Percentiles rank a stretch among this genome's conserved stretches.
These are phyloP conservation scores for Barbarea vulgaris DNA, from an alignment of 345 rosid species.

Conservation along the genomic window DNA sequence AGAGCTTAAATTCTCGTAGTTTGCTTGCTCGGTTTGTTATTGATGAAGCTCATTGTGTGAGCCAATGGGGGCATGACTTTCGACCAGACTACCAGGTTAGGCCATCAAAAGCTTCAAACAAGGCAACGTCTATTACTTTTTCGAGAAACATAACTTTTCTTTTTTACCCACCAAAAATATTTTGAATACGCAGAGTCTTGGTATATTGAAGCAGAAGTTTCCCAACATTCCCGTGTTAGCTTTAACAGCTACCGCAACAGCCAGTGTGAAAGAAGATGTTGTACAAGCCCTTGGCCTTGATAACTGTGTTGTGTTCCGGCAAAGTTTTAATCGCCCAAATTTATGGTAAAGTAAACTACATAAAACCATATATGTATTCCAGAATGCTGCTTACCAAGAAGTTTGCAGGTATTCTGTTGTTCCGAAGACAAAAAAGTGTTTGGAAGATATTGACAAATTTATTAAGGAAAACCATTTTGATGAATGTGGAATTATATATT, in stretches of 20 bases:
- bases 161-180: conserved; percentile 27
- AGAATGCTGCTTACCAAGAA: conserved; percentile 41
- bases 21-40: conserved; percentile 94
- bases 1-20: conserved; percentile 70
- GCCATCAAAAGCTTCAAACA: conserved; percentile 24
- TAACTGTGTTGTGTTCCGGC: conserved; percentile 93
- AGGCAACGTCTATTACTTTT: conserved; percentile 15
- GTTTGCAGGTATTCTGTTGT: conserved; percentile 75
- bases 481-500: conserved; percentile 98
- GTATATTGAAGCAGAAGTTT: conserved; percentile 91
- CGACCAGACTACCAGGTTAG: conserved; percentile 99
- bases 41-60: conserved; percentile 99
- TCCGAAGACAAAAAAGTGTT: conserved; percentile 86
- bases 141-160: conserved; percentile 13
- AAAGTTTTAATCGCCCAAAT: conserved; percentile 98
- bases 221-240: conserved; percentile 90
- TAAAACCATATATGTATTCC: conserved; percentile 18
- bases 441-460: conserved; percentile 92
- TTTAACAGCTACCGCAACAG: conserved; percentile 98
- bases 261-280: conserved; percentile 99
- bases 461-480: conserved; percentile 86
- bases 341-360: conserved; percentile 53
- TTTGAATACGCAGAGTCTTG: conserved; percentile 73
- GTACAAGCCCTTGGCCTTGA: conserved; percentile 98
- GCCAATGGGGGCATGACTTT: conserved; percentile 99